Percentiles rank a stretch among this genome's conserved stretches.
phyloP scores from a whole-genome alignment of 352 stramenopile genomes.

The Phytophthora sojae region DNA sequence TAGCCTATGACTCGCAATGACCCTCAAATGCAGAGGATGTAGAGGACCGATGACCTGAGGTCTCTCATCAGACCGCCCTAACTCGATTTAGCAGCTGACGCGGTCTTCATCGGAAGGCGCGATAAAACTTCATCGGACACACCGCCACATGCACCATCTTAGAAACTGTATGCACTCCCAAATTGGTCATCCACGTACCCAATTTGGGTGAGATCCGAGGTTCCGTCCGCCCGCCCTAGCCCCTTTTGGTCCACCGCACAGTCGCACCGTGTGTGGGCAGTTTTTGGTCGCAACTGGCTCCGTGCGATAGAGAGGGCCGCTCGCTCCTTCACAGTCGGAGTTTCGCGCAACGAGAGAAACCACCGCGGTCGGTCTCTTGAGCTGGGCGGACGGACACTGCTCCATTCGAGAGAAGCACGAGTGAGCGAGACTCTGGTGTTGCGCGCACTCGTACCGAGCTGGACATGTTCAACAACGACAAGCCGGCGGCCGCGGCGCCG shows the following conservation, averaged over 20 bases:
- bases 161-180: not conserved
- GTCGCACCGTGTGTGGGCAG: not conserved
- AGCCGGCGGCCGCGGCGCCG: constrained; percentile 34
- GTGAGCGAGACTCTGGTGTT: constrained; percentile 26
- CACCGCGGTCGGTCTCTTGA: constrained; percentile 9
- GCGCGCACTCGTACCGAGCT: constrained; percentile 20
- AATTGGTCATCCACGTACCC: not conserved
- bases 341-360: constrained; percentile 39
- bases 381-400: not conserved
- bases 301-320: not conserved
- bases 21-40: no score
- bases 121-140: not conserved
- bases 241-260: not conserved
- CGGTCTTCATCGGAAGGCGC: no score
- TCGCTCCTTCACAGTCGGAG: constrained; percentile 12
- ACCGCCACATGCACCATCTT: no score
- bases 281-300: no score
- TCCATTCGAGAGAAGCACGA: constrained; percentile 49
- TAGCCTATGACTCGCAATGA: no score
- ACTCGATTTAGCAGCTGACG: no score
- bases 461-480: constrained; percentile 69
- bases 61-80: no score
- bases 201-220: not conserved
- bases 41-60: no score
- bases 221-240: constrained; percentile 4